Conservation (phyloP, 805 yeast genomes). For the Suhomyces tanzawaensis region DNA sequence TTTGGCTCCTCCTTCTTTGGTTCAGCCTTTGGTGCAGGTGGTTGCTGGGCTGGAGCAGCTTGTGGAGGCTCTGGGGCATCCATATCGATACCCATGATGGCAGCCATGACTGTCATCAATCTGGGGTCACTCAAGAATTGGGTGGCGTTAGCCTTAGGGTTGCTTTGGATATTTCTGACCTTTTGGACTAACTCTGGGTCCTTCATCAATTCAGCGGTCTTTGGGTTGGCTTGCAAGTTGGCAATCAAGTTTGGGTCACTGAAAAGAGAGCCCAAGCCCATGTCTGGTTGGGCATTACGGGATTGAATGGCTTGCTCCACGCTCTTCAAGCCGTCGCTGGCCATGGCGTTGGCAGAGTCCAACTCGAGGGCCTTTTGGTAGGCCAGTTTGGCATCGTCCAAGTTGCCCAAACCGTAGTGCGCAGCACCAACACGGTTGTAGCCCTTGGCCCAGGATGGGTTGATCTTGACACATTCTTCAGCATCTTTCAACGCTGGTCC, state of each 20-base stretch:
- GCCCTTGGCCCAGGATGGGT: constrained; percentile 92
- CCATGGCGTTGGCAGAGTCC: constrained; percentile 82
- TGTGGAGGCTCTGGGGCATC: constrained; percentile 23
- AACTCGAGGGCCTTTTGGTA: constrained; percentile 79
- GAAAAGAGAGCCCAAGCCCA: constrained; percentile 77
- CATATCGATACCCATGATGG: constrained; percentile 78
- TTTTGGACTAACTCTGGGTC: constrained; percentile 82
- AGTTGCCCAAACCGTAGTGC: constrained; percentile 76
- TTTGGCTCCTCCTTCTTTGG: constrained; percentile 11
- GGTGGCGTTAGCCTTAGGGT: constrained; percentile 73
- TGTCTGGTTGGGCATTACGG: constrained; percentile 58
- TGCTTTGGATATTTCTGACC: constrained; percentile 55
- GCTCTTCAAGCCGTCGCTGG: constrained; percentile 73
- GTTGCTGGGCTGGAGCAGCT: constrained; percentile 6
- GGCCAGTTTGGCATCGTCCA: constrained; percentile 67
- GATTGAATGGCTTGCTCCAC: constrained; percentile 60
- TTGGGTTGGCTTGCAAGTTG: constrained; percentile 78
- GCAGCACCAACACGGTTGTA: constrained; percentile 94
- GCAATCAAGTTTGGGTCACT: constrained; percentile 75
- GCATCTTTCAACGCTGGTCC: constrained; percentile 81
- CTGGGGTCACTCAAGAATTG: constrained; percentile 79
- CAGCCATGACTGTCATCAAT: constrained; percentile 83
- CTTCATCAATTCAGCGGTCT: constrained; percentile 80
- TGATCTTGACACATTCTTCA: constrained; percentile 73
- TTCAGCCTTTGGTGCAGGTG: constrained; percentile 14